These are phyloP conservation scores for Myochromella boudieri DNA, from an alignment of 768 basidiomycete genomes.

Conservation along the genomic window DNA sequence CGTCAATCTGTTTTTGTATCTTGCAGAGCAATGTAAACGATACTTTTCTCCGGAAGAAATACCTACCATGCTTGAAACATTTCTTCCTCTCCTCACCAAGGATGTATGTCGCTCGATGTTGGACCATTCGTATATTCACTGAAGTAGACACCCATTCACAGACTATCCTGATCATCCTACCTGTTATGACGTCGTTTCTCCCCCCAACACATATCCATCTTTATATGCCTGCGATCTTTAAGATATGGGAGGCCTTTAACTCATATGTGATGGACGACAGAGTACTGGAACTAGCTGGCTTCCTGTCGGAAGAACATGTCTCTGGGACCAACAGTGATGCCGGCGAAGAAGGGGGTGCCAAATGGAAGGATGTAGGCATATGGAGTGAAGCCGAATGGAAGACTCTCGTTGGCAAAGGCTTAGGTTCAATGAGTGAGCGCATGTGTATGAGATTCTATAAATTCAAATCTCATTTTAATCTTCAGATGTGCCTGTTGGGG, in stretches of 20 bases:
- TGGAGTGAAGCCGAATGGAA: slow-evolving; percentile 86
- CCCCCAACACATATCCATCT: slow-evolving; percentile 64
- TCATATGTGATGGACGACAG: slow-evolving; percentile 74
- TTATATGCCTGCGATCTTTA: slow-evolving; percentile 73
- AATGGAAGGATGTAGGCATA: slow-evolving; percentile 86
- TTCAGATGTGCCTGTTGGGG: slow-evolving; percentile 72
- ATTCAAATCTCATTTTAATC: background rate
- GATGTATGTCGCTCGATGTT: slow-evolving; percentile 46
- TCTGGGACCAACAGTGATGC: slow-evolving; percentile 52
- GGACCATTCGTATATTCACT: background rate
- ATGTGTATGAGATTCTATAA: slow-evolving; percentile 1
- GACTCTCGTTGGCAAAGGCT: slow-evolving; percentile 76
- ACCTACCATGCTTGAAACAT: slow-evolving; percentile 65
- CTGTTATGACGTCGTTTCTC: slow-evolving; percentile 76
- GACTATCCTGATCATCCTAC: slow-evolving; percentile 71
- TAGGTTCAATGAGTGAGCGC: slow-evolving; percentile 73
- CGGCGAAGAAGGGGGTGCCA: slow-evolving; percentile 54
- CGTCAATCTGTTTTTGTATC: slow-evolving; percentile 69
- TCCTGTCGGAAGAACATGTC: slow-evolving; percentile 71
- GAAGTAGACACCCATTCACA: slow-evolving; percentile 22
- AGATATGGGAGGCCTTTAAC: slow-evolving; percentile 78
- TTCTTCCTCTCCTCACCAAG: slow-evolving; percentile 70
- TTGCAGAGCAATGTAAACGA: slow-evolving; percentile 71
- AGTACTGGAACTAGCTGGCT: slow-evolving; percentile 67
- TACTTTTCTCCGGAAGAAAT: slow-evolving; percentile 70